Base-by-base conservation (phyloP, 225 moss, liverwort and hornwort genomes). In the Pseudisothecium myosuroides region DNA sequence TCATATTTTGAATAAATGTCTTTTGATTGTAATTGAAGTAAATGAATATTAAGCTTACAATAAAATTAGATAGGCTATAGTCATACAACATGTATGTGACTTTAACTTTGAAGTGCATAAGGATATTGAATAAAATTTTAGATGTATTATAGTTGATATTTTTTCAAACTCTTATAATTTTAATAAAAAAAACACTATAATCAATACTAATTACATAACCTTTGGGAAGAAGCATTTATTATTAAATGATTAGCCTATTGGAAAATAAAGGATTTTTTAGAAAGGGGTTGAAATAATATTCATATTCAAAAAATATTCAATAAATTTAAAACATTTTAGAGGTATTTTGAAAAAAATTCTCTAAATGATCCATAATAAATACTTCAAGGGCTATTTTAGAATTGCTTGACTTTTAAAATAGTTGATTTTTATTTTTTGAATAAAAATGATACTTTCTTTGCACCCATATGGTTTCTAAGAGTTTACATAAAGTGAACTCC, bases 401-500 rank as follows among this genome's bases (percentile, higher is more conserved):
- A 78, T 1, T 55, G 2, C 0, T 77, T 9, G 23, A 54, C 15
- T 37, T 56, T 24, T 7, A 10, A 37, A 55, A n/a, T 16, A 26
- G 16, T 24, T 37, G 2, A 6, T 55, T 55, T 55, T 55, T 32
- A 31, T 32, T 28, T 54, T 54, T 54, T 14, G 0, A 77, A 23
- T 37, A 16, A 4, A 7, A 37, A 36, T 0, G 0, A 10, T 1
- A 0, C 0, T 37, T 5, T 37, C 10, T 55, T 55, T 37, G 26
- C 1, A 16, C 1, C 7, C 0, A 17, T n/a, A 7, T 15, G 6
- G 15, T 37, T 54, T 22, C 2, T 1, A 23, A 17, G 0, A n/a
- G 4, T n/a, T 55, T n/a, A 4, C 1, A 0, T 11, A 27, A 78
- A 79, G 10, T 54, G 0, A 55, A 52, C 6, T 79, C 3, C 2